These are phyloP conservation scores for Straminergon stramineum DNA, from an alignment of 225 moss, liverwort and hornwort genomes.

Conservation along the genomic window DNA sequence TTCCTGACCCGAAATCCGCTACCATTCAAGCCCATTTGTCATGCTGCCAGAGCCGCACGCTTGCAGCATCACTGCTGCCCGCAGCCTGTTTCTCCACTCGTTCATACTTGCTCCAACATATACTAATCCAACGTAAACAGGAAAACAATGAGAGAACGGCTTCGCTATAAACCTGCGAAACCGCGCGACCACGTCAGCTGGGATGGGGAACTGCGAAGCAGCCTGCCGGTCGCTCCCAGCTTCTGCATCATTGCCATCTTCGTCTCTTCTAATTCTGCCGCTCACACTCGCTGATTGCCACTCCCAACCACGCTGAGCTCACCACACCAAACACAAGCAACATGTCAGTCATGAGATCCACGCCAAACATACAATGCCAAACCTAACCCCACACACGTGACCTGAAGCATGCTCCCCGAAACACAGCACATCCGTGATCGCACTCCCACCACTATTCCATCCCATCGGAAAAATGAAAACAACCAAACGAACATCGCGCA, in stretches of 20 bases:
- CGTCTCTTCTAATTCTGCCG: not conserved
- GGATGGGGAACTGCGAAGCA: constrained; percentile 18
- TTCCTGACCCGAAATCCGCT: not conserved
- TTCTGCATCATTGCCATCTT: constrained; percentile 42
- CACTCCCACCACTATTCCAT: not conserved
- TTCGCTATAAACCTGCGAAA: constrained; percentile 12
- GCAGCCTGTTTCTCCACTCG: not conserved
- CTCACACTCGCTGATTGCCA: not conserved
- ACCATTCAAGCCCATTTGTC: no score
- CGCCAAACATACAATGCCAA: not conserved
- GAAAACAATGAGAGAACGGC: not conserved
- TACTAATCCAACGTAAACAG: not conserved
- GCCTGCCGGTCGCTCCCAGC: constrained; percentile 21
- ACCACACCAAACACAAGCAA: not conserved
- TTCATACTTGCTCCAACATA: not conserved
- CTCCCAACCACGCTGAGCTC: not conserved
- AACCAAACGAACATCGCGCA: not conserved
- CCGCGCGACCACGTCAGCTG: constrained; percentile 21
- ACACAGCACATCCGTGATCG: not conserved
- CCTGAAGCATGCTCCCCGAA: not conserved
- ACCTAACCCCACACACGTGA: not conserved
- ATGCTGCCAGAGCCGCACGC: not conserved
- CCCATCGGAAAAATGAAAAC: not conserved
- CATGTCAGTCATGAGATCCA: not conserved
- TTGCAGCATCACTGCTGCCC: not conserved